These are phyloP conservation scores for Aphanomyces euteiches DNA, from an alignment of 352 stramenopile species.

Conservation along the genomic window DNA sequence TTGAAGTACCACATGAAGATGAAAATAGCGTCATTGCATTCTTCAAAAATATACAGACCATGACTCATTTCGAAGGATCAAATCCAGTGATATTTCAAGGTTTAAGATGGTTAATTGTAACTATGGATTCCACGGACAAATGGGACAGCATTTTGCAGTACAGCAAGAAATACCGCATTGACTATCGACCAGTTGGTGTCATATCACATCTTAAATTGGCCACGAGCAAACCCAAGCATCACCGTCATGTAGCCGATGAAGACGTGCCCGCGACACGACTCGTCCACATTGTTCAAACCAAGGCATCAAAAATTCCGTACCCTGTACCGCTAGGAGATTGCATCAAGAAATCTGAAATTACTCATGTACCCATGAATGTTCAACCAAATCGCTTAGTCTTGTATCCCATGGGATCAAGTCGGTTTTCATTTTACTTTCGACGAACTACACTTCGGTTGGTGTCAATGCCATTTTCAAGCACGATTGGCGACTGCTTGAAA, in stretches of 20 bases:
- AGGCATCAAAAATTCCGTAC: no score
- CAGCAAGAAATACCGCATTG: slow-evolving; percentile 11
- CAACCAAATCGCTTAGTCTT: slow-evolving; percentile 8
- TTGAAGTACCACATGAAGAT: neutral
- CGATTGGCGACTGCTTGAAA: slow-evolving; percentile 10
- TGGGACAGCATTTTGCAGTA: neutral
- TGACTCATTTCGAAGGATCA: slow-evolving; percentile 9
- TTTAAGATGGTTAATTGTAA: neutral
- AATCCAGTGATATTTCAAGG: neutral
- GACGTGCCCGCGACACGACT: neutral
- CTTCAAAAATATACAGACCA: neutral
- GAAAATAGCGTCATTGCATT: neutral
- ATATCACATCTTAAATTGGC: neutral
- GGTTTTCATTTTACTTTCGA: slow-evolving; percentile 3
- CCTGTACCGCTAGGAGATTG: no score
- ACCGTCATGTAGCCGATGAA: slow-evolving; percentile 8
- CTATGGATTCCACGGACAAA: neutral
- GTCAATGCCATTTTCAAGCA: slow-evolving; percentile 24
- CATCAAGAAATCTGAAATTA: no score
- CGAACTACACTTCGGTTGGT: slow-evolving; percentile 3
- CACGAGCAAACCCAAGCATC: slow-evolving; percentile 13
- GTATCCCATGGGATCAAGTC: neutral
- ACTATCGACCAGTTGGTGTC: slow-evolving; percentile 5
- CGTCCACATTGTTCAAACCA: neutral
- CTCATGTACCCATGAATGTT: neutral